Conservation (phyloP, 495 filamentous ascomycete species). For the Aspergillus panamensis region DNA sequence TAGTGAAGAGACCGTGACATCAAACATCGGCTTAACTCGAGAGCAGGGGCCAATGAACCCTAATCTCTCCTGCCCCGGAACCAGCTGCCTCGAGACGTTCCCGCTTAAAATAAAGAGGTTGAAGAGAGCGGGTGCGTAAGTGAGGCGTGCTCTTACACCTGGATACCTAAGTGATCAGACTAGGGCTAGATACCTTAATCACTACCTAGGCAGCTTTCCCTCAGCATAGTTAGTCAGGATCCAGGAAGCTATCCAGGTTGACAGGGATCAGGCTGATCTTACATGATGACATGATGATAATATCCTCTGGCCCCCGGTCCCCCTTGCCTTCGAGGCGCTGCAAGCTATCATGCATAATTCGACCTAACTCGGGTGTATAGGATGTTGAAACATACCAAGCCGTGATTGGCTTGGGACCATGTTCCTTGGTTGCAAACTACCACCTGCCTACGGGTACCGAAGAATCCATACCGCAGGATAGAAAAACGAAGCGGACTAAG, state of each 20-base stretch:
- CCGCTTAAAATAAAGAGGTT: no score
- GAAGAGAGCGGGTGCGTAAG: no score
- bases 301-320: neutral
- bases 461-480: neutral
- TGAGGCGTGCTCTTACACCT: no score
- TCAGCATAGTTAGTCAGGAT: neutral
- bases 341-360: neutral
- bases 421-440: neutral
- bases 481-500: neutral
- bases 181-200: no score
- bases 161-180: no score
- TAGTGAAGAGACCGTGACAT: slow-evolving; percentile 7
- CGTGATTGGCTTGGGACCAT: neutral
- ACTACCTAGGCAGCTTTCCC: no score
- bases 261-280: neutral
- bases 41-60: neutral
- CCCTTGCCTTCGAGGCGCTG: neutral
- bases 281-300: neutral
- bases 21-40: slow-evolving; percentile 5
- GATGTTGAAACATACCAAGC: neutral
- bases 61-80: no score
- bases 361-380: neutral
- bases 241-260: neutral
- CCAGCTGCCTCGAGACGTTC: no score
- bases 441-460: neutral